phyloP scores from a whole-genome alignment of 441 rosid genomes.

The Syzygium syzygioides region DNA sequence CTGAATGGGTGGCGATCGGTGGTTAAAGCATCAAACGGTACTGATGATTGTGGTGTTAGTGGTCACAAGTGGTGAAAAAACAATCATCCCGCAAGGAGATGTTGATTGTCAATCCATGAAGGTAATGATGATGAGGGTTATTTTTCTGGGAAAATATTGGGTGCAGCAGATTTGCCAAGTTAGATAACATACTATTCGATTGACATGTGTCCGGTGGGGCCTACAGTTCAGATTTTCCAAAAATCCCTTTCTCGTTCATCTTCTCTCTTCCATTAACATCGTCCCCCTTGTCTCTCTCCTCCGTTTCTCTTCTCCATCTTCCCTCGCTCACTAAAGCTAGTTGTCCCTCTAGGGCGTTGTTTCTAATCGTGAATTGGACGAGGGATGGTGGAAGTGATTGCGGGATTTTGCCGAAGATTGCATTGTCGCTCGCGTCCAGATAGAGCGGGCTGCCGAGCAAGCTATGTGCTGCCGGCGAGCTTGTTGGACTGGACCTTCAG shows the following conservation, averaged over 20 bases:
- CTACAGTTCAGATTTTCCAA: background rate
- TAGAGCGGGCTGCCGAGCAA: conserved; percentile 27
- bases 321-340: background rate
- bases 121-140: too few species aligned
- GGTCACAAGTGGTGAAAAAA: background rate
- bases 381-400: background rate
- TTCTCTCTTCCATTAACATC: background rate
- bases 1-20: background rate
- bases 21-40: background rate
- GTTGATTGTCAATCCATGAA: too few species aligned
- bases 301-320: too few species aligned
- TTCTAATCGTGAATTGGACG: background rate
- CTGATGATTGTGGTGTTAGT: background rate
- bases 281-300: too few species aligned
- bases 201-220: background rate
- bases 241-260: background rate
- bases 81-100: too few species aligned
- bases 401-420: conserved; percentile 20
- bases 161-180: background rate
- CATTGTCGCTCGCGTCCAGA: conserved; percentile 54
- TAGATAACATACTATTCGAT: background rate
- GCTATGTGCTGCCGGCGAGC: background rate
- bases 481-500: background rate
- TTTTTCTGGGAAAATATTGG: background rate
- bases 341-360: conserved; percentile 22